Base-by-base conservation (phyloP, 1,284 basidiomycete genomes). In the Microbotryum scabiosae region DNA sequence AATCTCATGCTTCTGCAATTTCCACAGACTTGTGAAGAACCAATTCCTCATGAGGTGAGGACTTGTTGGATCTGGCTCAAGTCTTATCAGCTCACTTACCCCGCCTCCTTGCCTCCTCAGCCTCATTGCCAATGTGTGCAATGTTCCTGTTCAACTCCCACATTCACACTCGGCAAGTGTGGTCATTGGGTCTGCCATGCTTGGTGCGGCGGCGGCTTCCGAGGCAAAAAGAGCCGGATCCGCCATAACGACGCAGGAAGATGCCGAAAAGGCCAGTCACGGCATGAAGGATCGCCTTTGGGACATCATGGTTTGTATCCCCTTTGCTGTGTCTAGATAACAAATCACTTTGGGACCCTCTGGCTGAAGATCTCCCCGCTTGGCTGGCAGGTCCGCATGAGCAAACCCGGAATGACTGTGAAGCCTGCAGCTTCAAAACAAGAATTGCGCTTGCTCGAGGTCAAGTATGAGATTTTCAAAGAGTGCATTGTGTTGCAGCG, bases 391-490 rank as follows among this genome's bases (percentile, higher is more conserved):
- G 82, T 87, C 47, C 85, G 89, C 69, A 97, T 97, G 93, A 96
- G n/a, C n/a, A n/a, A 87, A 54, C 79, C 85, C 0, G 94, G 88
- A 1, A 84, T 81, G 12, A 79, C 86, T n/a, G n/a, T 98, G 44
- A 75, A 78, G n/a, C 88, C 93, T 16, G 76, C 80, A 25, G 81
- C 82, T 25, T 65, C 61, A 26, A 64, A 76, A 5, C 82, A 78
- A 75, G 86, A 88, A 75, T 83, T 83, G 75, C 84, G 79, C 73
- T 75, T 94, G 66, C 77, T 96, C 56, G 85, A 90, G 60, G 90
- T 87, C 18, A 98, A 98, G 79, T 98, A 96, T 76, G 85, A 84
- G 75, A 93, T 97, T 71, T 97, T 97, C 79, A 78, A 82, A 57
- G 92, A 97, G 75, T 82, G 79, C 32, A 91, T 97, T 57, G 85